Percentiles rank a stretch among this genome's conserved stretches.
Conservation (phyloP, 2,329 filamentous ascomycete genomes). For the Gyromitra esculenta region DNA sequence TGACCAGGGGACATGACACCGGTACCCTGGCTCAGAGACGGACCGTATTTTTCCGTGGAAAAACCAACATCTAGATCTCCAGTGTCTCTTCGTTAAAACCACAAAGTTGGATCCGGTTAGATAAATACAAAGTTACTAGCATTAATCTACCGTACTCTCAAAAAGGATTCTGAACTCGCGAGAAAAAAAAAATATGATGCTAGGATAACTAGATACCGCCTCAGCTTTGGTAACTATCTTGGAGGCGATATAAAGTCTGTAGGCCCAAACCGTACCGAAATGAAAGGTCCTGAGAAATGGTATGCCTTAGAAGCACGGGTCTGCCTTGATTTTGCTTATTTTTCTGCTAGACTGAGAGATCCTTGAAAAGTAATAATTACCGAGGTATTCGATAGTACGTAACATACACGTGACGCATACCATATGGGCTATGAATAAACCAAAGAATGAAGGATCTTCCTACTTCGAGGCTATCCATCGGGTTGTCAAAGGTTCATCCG, state of each 20-base stretch:
- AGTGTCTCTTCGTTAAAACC: too few relatives aligned
- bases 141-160: too few relatives aligned
- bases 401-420: background rate
- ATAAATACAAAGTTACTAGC: too few relatives aligned
- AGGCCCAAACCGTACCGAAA: background rate
- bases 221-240: background rate
- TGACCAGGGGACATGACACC: too few relatives aligned
- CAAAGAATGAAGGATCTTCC: background rate
- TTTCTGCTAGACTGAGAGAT: constrained; percentile 1
- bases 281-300: background rate
- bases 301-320: background rate
- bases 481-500: background rate
- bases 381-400: background rate
- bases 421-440: background rate
- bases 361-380: background rate
- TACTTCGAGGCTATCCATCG: background rate
- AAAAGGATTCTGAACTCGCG: too few relatives aligned
- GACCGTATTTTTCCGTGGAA: too few relatives aligned
- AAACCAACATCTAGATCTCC: too few relatives aligned
- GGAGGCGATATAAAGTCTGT: background rate
- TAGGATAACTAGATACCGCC: background rate
- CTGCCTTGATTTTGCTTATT: background rate
- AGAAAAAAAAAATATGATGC: background rate
- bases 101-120: too few relatives aligned
- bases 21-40: too few relatives aligned